Evolutionary conservation across 805 yeast species (phyloP).

Genomic region (Hanseniaspora hatyaiensis): DNA sequence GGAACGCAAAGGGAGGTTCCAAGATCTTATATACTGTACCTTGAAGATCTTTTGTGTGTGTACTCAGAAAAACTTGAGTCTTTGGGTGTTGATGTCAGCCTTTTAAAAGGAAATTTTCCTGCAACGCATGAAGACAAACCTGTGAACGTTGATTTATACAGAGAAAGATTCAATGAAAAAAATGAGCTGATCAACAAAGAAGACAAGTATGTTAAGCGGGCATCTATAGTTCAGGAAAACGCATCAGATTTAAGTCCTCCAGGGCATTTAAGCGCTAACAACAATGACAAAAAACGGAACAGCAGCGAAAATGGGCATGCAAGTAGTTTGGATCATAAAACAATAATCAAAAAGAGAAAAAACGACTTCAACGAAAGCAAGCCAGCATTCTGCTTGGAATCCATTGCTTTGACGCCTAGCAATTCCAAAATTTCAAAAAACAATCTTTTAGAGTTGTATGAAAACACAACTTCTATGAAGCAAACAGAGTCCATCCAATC

Average conservation of each 20-base stretch:
- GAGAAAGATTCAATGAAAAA: slow-evolving; percentile 20
- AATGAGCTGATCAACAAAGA: slow-evolving; percentile 21
- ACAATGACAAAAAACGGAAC: too few species aligned
- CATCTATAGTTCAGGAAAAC: slow-evolving; percentile 17
- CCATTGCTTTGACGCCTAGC: slow-evolving; percentile 8
- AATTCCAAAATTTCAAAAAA: slow-evolving; percentile 11
- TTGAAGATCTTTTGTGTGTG: slow-evolving; percentile 53
- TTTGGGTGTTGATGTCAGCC: slow-evolving; percentile 32
- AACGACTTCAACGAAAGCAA: not conserved
- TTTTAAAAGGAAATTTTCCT: slow-evolving; percentile 23
- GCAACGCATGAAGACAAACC: slow-evolving; percentile 25
- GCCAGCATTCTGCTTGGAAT: not conserved
- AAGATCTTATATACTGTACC: slow-evolving; percentile 58
- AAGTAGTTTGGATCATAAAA: too few species aligned
- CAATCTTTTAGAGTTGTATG: slow-evolving; percentile 5
- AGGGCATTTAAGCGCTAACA: too few species aligned
- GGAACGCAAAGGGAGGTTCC: slow-evolving; percentile 83
- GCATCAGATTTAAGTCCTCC: not conserved
- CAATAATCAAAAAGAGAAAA: not conserved
- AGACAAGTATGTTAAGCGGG: slow-evolving; percentile 23
- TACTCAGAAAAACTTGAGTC: slow-evolving; percentile 42
- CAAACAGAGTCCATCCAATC: not conserved
- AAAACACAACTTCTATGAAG: slow-evolving; percentile 6
- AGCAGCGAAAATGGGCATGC: too few species aligned
- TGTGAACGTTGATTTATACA: slow-evolving; percentile 21